Evolutionary conservation across 768 basidiomycete species (phyloP).

Genomic region (Pholiota microspora): DNA sequence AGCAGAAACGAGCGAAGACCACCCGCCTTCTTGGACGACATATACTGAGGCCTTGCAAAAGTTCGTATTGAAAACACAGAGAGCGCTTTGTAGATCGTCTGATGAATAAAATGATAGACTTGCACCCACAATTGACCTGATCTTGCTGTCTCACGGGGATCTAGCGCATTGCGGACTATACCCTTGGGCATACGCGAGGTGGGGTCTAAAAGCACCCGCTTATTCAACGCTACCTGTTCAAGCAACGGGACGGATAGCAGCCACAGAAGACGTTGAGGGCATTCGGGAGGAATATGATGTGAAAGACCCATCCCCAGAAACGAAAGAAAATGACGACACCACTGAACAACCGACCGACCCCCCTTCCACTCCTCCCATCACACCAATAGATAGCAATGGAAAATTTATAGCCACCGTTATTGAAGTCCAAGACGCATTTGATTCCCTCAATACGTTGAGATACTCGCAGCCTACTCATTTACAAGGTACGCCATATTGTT

Average conservation of each 20-base stretch:
- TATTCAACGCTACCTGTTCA: slow-evolving; percentile 95
- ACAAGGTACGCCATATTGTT: slow-evolving; percentile 54
- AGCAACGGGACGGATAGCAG: slow-evolving; percentile 91
- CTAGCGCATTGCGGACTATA: slow-evolving; percentile 88
- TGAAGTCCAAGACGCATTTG: slow-evolving; percentile 92
- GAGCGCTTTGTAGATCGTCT: not conserved
- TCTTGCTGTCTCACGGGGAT: slow-evolving; percentile 93
- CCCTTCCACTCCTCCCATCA: slow-evolving; percentile 21
- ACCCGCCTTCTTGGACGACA: slow-evolving; percentile 50
- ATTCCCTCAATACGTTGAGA: slow-evolving; percentile 85
- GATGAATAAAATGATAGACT: slow-evolving; percentile 40
- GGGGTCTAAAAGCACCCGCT: slow-evolving; percentile 86
- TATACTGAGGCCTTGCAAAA: slow-evolving; percentile 69
- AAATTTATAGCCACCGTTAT: slow-evolving; percentile 75
- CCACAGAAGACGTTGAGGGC: slow-evolving; percentile 83
- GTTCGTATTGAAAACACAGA: slow-evolving; percentile 38
- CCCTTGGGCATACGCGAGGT: slow-evolving; percentile 85
- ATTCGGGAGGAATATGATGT: slow-evolving; percentile 75
- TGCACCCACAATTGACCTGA: slow-evolving; percentile 82
- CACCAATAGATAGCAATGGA: slow-evolving; percentile 22
- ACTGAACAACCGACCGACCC: slow-evolving; percentile 25
- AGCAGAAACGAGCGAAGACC: slow-evolving; percentile 24
- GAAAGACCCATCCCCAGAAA: slow-evolving; percentile 35
- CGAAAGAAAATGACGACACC: slow-evolving; percentile 24
- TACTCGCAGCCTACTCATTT: slow-evolving; percentile 96